Base-by-base conservation (phyloP, 176 grass and related monocot species). In the Aegilops bicornis region DNA sequence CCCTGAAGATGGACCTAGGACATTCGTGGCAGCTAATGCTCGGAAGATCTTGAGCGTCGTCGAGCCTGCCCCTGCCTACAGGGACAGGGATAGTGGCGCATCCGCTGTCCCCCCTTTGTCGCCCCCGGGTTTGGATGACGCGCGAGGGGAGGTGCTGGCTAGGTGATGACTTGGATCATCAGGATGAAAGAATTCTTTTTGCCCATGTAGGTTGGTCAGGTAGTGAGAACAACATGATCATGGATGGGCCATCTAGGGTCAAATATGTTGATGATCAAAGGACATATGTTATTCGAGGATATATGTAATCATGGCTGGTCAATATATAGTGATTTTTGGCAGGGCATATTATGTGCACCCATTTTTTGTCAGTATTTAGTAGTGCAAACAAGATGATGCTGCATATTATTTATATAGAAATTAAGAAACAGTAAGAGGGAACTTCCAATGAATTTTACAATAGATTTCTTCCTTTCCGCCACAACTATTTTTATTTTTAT, bases 41-140 rank as follows among this genome's bases (percentile, higher is more conserved):
- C 82, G 92, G 73, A 97, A 92, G 87, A 94, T 94, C 24, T 12
- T 94, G 88, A 78, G 92, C 43, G 24, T 48, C 25, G 9, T 35
- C 79, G 76, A 67, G 31, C 16, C 71, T 50, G 43, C 40, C 52
- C 16, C 76, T 76, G 43, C 40, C 52, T 17, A 47, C 43, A 64
- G 62, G 25, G 78, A 78, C 67, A 2, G 10, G 8, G 76, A 48
- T 1, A 5, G 69, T 2, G 15, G 47, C 48, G 27, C 58, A 45
- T 12, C 35, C 35, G 95, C 95, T 52, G 59, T 95, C 65, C 95
- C 92, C 59, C 92, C 95, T 20, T 37, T 88, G 52, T 97, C 95
- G 1, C 92, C 92, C 0, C 92, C 95, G 6, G 45, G 85, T 79
- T 88, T 90, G 50, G 87, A 86, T 59, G 79, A 79, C 16, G 17